Conservation (phyloP, 164 flowering plant genomes). For the Dillenia suffruticosa region DNA sequence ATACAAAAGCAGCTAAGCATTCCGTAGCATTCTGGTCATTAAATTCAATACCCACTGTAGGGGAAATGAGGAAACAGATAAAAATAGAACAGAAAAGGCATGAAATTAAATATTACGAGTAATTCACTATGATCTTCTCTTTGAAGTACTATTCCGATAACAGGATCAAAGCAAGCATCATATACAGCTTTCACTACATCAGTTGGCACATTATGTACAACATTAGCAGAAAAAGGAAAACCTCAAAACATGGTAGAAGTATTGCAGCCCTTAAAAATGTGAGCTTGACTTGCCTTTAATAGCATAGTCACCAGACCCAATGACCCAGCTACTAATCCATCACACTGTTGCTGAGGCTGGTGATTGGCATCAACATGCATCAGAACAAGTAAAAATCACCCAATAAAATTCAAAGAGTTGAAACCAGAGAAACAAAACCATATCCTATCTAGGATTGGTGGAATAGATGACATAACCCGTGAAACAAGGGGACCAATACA, state of each 20-base stretch:
- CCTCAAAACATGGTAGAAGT: background rate
- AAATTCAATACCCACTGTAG: background rate
- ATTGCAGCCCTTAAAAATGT: background rate
- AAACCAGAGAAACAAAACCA: conserved; percentile 8
- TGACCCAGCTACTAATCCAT: conserved; percentile 86
- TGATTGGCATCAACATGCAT: conserved; percentile 17
- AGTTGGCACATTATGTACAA: conserved; percentile 70
- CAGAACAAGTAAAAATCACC: conserved; percentile 8
- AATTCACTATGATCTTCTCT: conserved; percentile 88
- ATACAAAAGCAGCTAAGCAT: conserved; percentile 79
- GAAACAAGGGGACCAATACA: conserved; percentile 70
- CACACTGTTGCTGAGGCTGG: conserved; percentile 86
- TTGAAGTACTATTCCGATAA: conserved; percentile 60
- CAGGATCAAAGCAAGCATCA: conserved; percentile 71
- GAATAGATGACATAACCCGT: conserved; percentile 67
- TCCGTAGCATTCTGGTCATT: conserved; percentile 87
- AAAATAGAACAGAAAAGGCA: background rate
- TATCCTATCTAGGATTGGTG: conserved; percentile 74
- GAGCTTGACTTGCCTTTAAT: conserved; percentile 60
- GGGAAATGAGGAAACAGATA: background rate
- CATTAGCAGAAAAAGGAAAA: conserved; percentile 12
- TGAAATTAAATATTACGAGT: conserved; percentile 47
- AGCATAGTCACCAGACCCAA: conserved; percentile 90
- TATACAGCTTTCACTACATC: conserved; percentile 68
- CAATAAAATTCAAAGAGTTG: background rate